phyloP scores from a whole-genome alignment of 2,329 filamentous ascomycete genomes.

The Diplodia intermedia region DNA sequence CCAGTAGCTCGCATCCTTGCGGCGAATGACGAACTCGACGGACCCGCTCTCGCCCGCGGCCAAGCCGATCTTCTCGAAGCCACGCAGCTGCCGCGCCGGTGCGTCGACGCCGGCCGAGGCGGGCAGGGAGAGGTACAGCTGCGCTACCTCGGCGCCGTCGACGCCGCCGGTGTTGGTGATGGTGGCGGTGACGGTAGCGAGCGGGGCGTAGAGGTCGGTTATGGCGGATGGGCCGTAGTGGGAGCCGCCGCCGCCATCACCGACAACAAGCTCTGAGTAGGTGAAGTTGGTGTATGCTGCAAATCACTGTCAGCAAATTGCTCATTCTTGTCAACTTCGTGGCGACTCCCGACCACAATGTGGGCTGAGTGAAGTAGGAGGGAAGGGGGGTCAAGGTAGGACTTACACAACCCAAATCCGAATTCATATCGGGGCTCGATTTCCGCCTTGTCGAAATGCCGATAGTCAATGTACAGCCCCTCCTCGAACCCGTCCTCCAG shows the following conservation, averaged over 20 bases:
- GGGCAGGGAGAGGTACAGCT: slow-evolving; percentile 49
- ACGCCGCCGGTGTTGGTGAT: slow-evolving; percentile 47
- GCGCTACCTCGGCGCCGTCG: slow-evolving; percentile 48
- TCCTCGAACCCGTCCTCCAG: slow-evolving; percentile 47
- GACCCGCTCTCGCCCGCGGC: slow-evolving; percentile 41
- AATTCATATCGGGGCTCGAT: slow-evolving; percentile 54
- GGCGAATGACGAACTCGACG: slow-evolving; percentile 45
- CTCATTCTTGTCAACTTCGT: not conserved
- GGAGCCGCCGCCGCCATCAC: slow-evolving; percentile 39
- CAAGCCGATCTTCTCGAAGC: slow-evolving; percentile 47
- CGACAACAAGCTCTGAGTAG: slow-evolving; percentile 45
- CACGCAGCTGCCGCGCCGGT: slow-evolving; percentile 47
- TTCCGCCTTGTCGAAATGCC: slow-evolving; percentile 51
- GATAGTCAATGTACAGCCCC: slow-evolving; percentile 56
- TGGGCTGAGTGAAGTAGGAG: not conserved
- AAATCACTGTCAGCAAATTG: not conserved
- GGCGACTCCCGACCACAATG: no score
- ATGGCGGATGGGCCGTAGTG: slow-evolving; percentile 36
- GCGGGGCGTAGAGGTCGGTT: slow-evolving; percentile 44
- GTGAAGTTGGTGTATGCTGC: slow-evolving; percentile 52
- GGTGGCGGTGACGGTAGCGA: slow-evolving; percentile 45
- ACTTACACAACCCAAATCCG: slow-evolving; percentile 52
- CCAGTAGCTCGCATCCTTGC: slow-evolving; percentile 49
- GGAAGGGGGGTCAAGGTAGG: no score
- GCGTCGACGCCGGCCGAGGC: slow-evolving; percentile 37